Percentiles rank a stretch among this genome's conserved stretches.
Conservation (phyloP, 2,329 filamentous ascomycete genomes). For the Golovinomyces cichoracearum region DNA sequence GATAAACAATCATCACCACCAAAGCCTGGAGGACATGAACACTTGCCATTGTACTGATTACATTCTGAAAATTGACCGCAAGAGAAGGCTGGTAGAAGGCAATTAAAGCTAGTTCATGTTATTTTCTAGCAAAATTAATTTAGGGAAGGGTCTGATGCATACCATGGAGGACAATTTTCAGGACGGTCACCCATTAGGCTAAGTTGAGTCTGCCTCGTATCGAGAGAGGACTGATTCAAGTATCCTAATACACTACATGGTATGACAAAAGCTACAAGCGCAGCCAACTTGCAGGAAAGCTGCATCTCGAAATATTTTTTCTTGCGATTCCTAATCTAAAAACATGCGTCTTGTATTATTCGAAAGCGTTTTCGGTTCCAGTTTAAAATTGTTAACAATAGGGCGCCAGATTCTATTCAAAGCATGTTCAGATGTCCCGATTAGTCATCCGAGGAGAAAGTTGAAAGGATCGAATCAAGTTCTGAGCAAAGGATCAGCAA, state of each 20-base stretch:
- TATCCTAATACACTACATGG: conserved; percentile 19
- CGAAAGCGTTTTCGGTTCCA: too few relatives aligned
- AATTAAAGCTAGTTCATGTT: conserved; percentile 54
- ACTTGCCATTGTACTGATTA: conserved; percentile 76
- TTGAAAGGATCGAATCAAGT: too few relatives aligned
- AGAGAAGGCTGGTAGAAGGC: conserved; percentile 70
- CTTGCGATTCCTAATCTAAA: too few relatives aligned
- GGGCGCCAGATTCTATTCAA: too few relatives aligned
- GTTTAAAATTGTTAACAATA: too few relatives aligned
- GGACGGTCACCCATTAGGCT: conserved; percentile 49
- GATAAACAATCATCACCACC: conserved; percentile 80
- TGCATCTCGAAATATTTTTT: conserved; percentile 7
- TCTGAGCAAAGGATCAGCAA: too few relatives aligned
- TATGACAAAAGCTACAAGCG: conserved; percentile 17
- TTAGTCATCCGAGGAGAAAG: too few relatives aligned
- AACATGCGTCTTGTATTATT: too few relatives aligned
- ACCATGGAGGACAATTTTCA: conserved; percentile 56
- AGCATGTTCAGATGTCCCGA: too few relatives aligned
- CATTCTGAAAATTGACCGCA: conserved; percentile 80
- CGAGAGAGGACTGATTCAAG: conserved; percentile 32
- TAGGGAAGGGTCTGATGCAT: conserved; percentile 11
- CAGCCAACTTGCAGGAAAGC: conserved; percentile 7
- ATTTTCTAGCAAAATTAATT: conserved; percentile 3
- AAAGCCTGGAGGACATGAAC: conserved; percentile 73
- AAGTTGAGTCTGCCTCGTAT: conserved; percentile 38